These are phyloP conservation scores for Rhizopus microsporus DNA, from an alignment of 371 early-diverging fungal genomes.

Conservation along the genomic window DNA sequence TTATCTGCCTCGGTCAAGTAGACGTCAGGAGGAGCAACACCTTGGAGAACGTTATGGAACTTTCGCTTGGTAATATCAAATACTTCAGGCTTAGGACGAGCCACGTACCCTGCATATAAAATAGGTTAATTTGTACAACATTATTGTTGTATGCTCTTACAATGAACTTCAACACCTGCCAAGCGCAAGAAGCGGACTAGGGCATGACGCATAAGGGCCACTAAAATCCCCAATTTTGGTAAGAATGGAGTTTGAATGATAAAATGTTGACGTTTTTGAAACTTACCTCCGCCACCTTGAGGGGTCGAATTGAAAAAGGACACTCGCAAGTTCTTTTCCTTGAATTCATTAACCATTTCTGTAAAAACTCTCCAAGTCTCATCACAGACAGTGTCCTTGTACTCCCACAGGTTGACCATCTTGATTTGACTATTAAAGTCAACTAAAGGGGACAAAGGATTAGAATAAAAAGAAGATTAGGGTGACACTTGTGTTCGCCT, in stretches of 20 bases:
- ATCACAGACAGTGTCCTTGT: slow-evolving; percentile 55
- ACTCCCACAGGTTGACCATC: slow-evolving; percentile 60
- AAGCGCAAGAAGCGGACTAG: slow-evolving; percentile 69
- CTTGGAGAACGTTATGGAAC: slow-evolving; percentile 90
- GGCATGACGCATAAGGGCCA: slow-evolving; percentile 90
- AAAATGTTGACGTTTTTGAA: neutral
- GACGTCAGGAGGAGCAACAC: slow-evolving; percentile 68
- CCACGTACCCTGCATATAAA: slow-evolving; percentile 59
- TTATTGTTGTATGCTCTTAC: slow-evolving; percentile 26
- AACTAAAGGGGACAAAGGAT: slow-evolving; percentile 31
- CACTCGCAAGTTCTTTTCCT: slow-evolving; percentile 56
- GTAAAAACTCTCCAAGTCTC: slow-evolving; percentile 64
- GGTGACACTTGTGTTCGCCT: slow-evolving; percentile 1
- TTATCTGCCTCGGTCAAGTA: slow-evolving; percentile 72
- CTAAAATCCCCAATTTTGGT: slow-evolving; percentile 31
- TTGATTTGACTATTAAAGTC: slow-evolving; percentile 69
- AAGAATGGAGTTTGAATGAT: neutral
- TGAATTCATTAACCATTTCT: slow-evolving; percentile 51
- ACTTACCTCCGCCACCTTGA: slow-evolving; percentile 82
- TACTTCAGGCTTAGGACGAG: slow-evolving; percentile 78
- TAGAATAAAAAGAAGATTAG: slow-evolving; percentile 6
- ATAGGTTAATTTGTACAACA: neutral
- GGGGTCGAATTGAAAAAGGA: slow-evolving; percentile 84
- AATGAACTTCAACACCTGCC: slow-evolving; percentile 68
- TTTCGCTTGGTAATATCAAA: slow-evolving; percentile 86